phyloP scores from a whole-genome alignment of 2,329 filamentous ascomycete genomes.

The Neofusicoccum kwambonambiense region DNA sequence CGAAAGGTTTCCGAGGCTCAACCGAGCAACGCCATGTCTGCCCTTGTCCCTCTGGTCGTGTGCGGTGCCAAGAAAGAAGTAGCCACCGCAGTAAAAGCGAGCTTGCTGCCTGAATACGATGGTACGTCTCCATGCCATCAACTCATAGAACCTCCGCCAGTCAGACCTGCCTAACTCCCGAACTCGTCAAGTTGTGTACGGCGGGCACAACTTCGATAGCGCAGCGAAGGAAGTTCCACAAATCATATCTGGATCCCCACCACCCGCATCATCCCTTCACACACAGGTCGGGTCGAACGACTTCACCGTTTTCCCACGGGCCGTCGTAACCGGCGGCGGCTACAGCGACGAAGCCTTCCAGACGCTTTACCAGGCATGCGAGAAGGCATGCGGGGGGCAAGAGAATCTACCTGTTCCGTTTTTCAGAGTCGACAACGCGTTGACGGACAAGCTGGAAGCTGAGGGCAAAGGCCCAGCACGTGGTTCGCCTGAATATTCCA shows the following conservation, averaged over 20 bases:
- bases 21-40: background rate
- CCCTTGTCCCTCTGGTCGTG: background rate
- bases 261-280: background rate
- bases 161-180: background rate
- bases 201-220: background rate
- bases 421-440: background rate
- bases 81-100: background rate
- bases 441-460: background rate
- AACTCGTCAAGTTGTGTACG: background rate
- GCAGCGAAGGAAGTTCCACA: background rate
- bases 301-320: background rate
- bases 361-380: background rate
- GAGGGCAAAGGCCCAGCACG: background rate
- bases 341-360: background rate
- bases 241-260: background rate
- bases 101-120: background rate
- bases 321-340: background rate
- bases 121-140: background rate
- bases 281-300: background rate
- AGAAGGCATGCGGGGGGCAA: background rate
- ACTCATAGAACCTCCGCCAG: too few relatives aligned
- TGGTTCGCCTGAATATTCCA: background rate
- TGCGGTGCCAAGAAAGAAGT: background rate
- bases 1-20: too few relatives aligned
- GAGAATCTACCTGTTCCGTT: background rate